Conservation (phyloP, 2,329 filamentous ascomycete species). For the Claviceps sp. region DNA sequence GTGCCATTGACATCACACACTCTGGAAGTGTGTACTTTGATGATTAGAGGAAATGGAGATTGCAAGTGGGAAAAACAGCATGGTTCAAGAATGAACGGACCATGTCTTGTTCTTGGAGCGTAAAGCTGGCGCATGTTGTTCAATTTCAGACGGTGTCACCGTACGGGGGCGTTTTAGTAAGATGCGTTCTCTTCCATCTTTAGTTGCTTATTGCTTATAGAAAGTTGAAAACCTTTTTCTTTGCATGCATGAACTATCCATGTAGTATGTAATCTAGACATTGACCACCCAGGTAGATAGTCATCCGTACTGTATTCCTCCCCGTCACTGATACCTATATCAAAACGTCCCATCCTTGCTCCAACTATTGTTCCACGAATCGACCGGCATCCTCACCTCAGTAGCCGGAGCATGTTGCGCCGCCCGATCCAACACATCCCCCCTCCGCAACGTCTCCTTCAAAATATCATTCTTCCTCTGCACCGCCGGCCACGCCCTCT, state of each 20-base stretch:
- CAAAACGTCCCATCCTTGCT: conserved; percentile 14
- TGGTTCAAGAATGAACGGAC: neutral
- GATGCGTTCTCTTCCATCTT: no score
- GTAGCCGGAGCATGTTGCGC: conserved; percentile 18
- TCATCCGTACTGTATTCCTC: neutral
- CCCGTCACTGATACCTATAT: neutral
- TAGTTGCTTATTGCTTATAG: no score
- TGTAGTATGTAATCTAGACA: no score
- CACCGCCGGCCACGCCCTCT: conserved; percentile 32
- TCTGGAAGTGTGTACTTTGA: conserved; percentile 92
- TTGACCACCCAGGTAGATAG: neutral
- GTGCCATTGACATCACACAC: conserved; percentile 67
- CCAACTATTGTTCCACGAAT: conserved; percentile 8
- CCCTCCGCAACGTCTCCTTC: conserved; percentile 14
- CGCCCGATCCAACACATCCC: conserved; percentile 13
- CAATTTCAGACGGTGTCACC: neutral
- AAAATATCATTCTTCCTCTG: conserved; percentile 35
- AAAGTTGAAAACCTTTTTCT: no score
- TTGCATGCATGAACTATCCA: no score
- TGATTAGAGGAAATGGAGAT: conserved; percentile 38
- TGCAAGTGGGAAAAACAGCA: neutral
- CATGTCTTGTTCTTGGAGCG: neutral
- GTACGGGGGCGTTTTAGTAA: neutral
- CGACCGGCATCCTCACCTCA: conserved; percentile 12
- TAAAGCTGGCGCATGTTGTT: neutral